Evolutionary conservation across 208 protist genomes (phyloP), one percentile per base, ranked within the genome.

Genomic region (Leishmania lainsoni): DNA sequence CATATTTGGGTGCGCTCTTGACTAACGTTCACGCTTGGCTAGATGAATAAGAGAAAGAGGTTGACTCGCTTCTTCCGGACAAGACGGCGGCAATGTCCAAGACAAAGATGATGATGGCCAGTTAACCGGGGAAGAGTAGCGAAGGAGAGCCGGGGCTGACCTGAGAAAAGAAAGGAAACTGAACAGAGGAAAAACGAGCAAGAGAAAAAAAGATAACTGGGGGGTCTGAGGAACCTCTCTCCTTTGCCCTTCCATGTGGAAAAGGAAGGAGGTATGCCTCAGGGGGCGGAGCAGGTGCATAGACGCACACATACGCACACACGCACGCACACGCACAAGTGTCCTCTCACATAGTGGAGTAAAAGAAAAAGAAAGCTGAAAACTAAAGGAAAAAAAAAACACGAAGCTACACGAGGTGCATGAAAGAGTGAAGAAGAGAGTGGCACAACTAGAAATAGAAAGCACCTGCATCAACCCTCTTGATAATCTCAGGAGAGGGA

Each of bases 171-270:
- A 52, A n/a, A 59, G 29, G 51, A 75, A 74, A n/a, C 63, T 51
- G 75, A 77, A 75, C 42, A 74, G 35, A 42, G 4, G 17, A 29
- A 72, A 42, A 74, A 81, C 72, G 59, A 79, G 63, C 42, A 83
- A 74, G 48, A 76, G 29, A 74, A 26, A 61, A 42, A 16, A 61
- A 42, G 48, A 22, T 1, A 42, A n/a, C 6, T 22, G 0, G 0
- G 22, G 70, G 70, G 29, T 35, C 6, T 29, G n/a, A 49, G 8
- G 22, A 75, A 75, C 22, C 29, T 58, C 70, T 26, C 70, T 8
- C 70, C 16, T n/a, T 59, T 49, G 56, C 48, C 58, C 49, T 16
- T 12, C 3, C 42, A 45, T 45, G 42, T 75, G 8, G 49, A n/a
- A 5, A 10, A 35, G 10, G 26, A 29, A 73, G 69, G 45, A 16